phyloP scores from a whole-genome alignment of 306 rosid genomes.

The Hippophae rhamnoides region DNA sequence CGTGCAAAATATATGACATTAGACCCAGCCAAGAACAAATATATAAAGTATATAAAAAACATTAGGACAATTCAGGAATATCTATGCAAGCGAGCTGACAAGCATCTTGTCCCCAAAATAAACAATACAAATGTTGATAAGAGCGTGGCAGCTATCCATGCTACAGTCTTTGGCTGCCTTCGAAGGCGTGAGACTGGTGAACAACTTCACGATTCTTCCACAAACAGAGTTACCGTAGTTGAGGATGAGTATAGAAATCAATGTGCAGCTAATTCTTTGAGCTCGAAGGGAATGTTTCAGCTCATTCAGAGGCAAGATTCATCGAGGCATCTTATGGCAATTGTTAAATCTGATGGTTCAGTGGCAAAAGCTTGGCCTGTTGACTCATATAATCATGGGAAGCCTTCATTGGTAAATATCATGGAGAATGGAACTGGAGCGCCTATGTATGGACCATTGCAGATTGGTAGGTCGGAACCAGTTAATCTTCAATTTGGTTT shows the following conservation, averaged over 20 bases:
- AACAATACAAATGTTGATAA: constrained; percentile 96
- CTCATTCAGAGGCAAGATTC: constrained; percentile 90
- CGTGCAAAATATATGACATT: constrained; percentile 97
- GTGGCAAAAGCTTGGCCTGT: constrained; percentile 98
- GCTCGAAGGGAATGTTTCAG: constrained; percentile 93
- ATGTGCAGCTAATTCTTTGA: constrained; percentile 77
- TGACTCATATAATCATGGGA: constrained; percentile 56
- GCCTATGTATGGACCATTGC: constrained; percentile 51
- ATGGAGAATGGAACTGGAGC: constrained; percentile 32
- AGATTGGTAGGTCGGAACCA: constrained; percentile 63
- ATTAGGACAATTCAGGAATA: constrained; percentile 95
- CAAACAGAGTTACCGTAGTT: constrained; percentile 68
- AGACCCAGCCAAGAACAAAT: constrained; percentile 91
- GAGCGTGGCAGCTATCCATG: constrained; percentile 97
- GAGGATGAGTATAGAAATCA: constrained; percentile 93
- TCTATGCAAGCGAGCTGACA: constrained; percentile 92
- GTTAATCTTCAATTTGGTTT: constrained; percentile 96
- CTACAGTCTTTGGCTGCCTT: constrained; percentile 91
- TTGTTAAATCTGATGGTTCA: constrained; percentile 83
- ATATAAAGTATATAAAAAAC: constrained; percentile 89
- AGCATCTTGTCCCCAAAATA: constrained; percentile 96
- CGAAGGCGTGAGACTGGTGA: constrained; percentile 86
- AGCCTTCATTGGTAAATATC: constrained; percentile 45
- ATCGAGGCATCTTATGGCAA: constrained; percentile 76
- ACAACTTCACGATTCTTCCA: constrained; percentile 57